A percentile compares a stretch with the other conserved stretches of the same genome.
phyloP scores from a whole-genome alignment of 202 grass and related monocot species.

The Elaeis oleifera region DNA sequence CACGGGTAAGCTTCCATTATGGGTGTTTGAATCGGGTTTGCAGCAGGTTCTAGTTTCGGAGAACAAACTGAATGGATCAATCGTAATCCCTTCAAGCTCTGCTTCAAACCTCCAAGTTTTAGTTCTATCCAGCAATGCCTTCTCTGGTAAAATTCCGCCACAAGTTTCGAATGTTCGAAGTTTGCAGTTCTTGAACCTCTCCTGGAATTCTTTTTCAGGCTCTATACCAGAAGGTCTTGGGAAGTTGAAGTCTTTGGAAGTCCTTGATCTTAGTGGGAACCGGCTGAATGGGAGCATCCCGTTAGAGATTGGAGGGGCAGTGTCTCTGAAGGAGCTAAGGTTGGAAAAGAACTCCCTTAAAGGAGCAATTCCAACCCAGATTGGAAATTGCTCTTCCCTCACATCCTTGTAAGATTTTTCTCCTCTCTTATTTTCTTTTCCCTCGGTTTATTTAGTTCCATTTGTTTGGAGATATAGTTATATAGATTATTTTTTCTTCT shows the following conservation, averaged over 20 bases:
- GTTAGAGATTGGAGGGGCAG: conserved; percentile 31
- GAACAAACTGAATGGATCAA: conserved; percentile 66
- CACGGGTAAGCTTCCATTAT: conserved; percentile 55
- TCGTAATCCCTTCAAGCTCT: conserved; percentile 41
- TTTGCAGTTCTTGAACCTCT: conserved; percentile 70
- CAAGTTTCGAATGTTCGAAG: conserved; percentile 45
- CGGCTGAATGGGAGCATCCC: conserved; percentile 71
- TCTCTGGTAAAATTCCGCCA: conserved; percentile 58
- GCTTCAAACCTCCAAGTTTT: conserved; percentile 45
- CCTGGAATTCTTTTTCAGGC: conserved; percentile 59
- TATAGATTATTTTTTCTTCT: neutral
- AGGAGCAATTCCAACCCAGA: conserved; percentile 57
- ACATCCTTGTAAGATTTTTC: conserved; percentile 57
- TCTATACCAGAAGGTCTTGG: conserved; percentile 44
- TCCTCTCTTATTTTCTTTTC: neutral
- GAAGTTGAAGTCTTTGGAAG: conserved; percentile 59
- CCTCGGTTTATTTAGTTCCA: neutral
- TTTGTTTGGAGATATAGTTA: neutral
- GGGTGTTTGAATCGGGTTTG: conserved; percentile 59
- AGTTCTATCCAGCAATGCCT: conserved; percentile 85
- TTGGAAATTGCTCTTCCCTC: conserved; percentile 67
- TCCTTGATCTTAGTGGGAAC: conserved; percentile 67
- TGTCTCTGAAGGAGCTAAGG: conserved; percentile 55
- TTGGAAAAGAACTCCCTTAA: conserved; percentile 60
- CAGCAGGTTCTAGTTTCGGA: conserved; percentile 60